Base-by-base conservation (phyloP, 2,329 filamentous ascomycete genomes). In the Aotearoamyces nothofagi region DNA sequence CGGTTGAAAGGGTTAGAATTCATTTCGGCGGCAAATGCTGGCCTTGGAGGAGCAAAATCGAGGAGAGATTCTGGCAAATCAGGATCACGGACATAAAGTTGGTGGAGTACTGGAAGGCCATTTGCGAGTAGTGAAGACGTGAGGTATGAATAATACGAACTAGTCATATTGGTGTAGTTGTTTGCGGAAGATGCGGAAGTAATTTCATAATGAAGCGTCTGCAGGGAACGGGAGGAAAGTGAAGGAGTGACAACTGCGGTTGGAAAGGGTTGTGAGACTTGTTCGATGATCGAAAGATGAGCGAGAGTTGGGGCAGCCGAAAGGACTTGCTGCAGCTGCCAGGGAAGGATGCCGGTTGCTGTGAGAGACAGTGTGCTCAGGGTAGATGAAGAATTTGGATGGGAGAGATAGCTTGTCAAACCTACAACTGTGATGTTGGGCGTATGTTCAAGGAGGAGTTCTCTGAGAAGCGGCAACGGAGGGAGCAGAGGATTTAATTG, bases 81-180 rank as follows among this genome's bases (percentile, higher is more conserved):
- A 15, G 78, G 69, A 44, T 94, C 84, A 28, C 82, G 78, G 11
- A 94, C 87, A 49, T 92, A 94, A 5, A 96, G 66, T 13, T 75
- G 69, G 19, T 65, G 65, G 6, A 96, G 63, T 19, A 66, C 68
- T 1, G 84, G 83, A 5, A 96, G 63, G 5, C 71, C 68, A 36
- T 77, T 78, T 10, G 72, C 67, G 35, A 90, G 69, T 17, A 96
- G 68, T 0, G 82, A 92, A n/a, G 69, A 69, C 15, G 82, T 75
- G 12, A 96, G 69, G 52, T 93, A 93, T 35, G 71, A 69, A 53
- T 94, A 92, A 56, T 93, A 92, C 11, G 65, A 66, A 7, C 59
- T 53, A 1, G 65, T 65, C 14, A 65, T 56, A 35, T 54, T 60
- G 6, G 61, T 36, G 35, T 70, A 78, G 8, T 73, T 62, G 13